A percentile compares a stretch with the other conserved stretches of the same genome.
These are phyloP conservation scores for Colletotrichum graminicola DNA, from an alignment of 2,329 filamentous ascomycete genomes.

Conservation along the genomic window DNA sequence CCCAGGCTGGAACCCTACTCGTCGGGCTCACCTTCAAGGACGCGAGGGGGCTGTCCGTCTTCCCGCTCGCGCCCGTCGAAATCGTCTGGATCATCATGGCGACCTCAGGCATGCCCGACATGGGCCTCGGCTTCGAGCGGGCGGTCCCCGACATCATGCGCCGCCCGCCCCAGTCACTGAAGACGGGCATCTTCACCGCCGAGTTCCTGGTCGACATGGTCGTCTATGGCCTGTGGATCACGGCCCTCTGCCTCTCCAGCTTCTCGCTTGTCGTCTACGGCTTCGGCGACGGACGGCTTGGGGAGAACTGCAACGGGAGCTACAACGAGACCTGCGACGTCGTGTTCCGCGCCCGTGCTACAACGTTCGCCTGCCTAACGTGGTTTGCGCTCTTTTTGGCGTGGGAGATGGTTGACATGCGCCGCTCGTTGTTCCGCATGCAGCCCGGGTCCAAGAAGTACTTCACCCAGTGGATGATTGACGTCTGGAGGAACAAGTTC, in stretches of 20 bases:
- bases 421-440: constrained; percentile 81
- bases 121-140: constrained; percentile 81
- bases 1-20: constrained; percentile 76
- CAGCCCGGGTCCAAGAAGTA: constrained; percentile 71
- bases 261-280: constrained; percentile 76
- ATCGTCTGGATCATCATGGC: constrained; percentile 88
- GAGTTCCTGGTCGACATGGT: constrained; percentile 77
- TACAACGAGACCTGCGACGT: constrained; percentile 68
- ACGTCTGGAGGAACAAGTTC: constrained; percentile 80
- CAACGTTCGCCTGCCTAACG: constrained; percentile 79
- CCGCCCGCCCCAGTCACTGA: constrained; percentile 74
- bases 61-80: constrained; percentile 80
- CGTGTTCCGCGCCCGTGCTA: constrained; percentile 79
- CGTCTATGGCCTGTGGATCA: constrained; percentile 77
- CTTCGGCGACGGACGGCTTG: constrained; percentile 68
- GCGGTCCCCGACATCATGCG: constrained; percentile 77
- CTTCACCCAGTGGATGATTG: constrained; percentile 74
- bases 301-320: constrained; percentile 69
- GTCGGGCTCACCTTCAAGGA: constrained; percentile 82
- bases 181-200: constrained; percentile 72
- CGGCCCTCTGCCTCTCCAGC: constrained; percentile 70
- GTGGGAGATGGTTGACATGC: constrained; percentile 82
- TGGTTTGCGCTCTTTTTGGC: constrained; percentile 83
- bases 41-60: constrained; percentile 72
- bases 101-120: constrained; percentile 79